These are phyloP conservation scores for Euptelea pleiosperma DNA, from an alignment of 164 flowering plant genomes.

Conservation along the genomic window DNA sequence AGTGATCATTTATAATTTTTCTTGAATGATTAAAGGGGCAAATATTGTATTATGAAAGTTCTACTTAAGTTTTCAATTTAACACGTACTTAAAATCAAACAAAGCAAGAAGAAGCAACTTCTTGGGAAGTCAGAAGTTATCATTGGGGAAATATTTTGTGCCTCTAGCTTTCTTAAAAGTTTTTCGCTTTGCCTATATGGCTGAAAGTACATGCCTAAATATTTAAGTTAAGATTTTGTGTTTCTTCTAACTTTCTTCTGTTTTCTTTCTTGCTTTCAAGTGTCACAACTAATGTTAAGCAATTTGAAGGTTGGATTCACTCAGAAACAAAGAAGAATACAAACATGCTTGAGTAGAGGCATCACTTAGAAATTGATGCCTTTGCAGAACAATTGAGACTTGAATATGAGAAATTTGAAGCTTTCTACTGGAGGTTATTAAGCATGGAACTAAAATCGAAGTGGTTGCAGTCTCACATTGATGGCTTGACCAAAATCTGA, in stretches of 20 bases:
- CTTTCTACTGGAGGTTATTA: constrained; percentile 59
- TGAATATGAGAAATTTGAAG: constrained; percentile 80
- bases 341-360: constrained; percentile 53
- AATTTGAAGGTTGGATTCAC: constrained; percentile 48
- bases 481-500: constrained; percentile 42
- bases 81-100: no score
- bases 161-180: no score
- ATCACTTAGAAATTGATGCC: constrained; percentile 67
- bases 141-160: no score
- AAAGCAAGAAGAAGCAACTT: no score
- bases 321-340: constrained; percentile 55
- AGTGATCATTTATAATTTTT: no score
- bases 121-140: no score
- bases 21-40: no score
- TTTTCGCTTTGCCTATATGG: no score
- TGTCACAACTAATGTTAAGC: constrained; percentile 37
- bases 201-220: no score
- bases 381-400: constrained; percentile 74
- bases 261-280: constrained; percentile 18
- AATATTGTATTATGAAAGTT: no score
- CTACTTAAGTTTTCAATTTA: no score
- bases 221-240: not conserved
- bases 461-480: constrained; percentile 58
- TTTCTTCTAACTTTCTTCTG: not conserved
- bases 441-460: constrained; percentile 84